Evolutionary conservation across 306 rosid genomes (phyloP).

Genomic region (Echinosophora koreensis): DNA sequence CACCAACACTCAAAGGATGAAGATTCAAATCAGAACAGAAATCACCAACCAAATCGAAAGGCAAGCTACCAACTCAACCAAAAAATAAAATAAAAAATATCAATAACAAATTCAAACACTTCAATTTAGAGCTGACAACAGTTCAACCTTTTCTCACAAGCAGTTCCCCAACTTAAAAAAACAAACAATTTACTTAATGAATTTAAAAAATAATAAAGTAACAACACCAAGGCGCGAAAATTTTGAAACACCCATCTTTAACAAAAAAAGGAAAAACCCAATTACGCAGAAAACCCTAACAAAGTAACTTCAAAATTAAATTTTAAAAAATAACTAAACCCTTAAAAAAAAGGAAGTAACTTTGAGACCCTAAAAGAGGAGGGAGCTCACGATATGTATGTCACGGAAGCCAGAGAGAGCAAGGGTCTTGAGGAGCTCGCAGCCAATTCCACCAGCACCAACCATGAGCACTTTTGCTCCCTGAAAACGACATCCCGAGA

Average conservation of each 20-base stretch:
- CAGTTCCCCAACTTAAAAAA: not conserved
- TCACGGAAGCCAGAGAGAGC: slow-evolving; percentile 96
- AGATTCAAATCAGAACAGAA: slow-evolving; percentile 26
- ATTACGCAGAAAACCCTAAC: slow-evolving; percentile 51
- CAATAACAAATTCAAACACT: slow-evolving; percentile 4
- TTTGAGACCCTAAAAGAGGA: not conserved
- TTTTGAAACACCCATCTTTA: slow-evolving; percentile 31
- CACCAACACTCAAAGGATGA: not conserved
- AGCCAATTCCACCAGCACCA: slow-evolving; percentile 99
- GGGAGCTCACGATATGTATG: slow-evolving; percentile 82
- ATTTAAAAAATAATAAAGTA: too few species aligned
- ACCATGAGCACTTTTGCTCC: slow-evolving; percentile 96
- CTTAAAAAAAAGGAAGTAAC: not conserved
- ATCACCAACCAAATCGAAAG: slow-evolving; percentile 33
- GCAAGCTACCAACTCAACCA: not conserved
- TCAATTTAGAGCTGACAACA: slow-evolving; percentile 9
- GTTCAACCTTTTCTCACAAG: not conserved
- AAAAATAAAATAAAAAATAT: too few species aligned
- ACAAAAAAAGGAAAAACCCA: slow-evolving; percentile 45
- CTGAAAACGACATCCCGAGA: slow-evolving; percentile 52
- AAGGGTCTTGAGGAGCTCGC: slow-evolving; percentile 96
- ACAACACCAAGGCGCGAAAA: slow-evolving; percentile 2
- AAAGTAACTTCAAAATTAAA: not conserved
- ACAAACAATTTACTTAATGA: not conserved
- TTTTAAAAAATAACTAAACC: slow-evolving; percentile 14